Evolutionary conservation across 179 eudicot species (phyloP).

Genomic region (Sideroxylon spinosum): DNA sequence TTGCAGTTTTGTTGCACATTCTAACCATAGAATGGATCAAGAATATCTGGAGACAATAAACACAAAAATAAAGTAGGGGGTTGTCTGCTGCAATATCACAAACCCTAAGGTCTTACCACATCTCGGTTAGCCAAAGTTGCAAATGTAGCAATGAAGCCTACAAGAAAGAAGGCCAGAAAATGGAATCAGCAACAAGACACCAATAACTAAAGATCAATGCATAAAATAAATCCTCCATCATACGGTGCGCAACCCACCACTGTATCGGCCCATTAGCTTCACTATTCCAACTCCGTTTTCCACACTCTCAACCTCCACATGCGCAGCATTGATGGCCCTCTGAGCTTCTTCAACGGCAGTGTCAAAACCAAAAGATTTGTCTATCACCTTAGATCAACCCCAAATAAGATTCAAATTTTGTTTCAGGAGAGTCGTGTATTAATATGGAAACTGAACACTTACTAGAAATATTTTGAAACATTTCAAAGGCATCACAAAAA

Average conservation of each 20-base stretch:
- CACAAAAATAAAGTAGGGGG: not conserved
- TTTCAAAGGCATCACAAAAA: too few species aligned
- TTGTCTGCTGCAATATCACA: not conserved
- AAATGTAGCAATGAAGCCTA: conserved; percentile 45
- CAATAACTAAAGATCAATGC: not conserved
- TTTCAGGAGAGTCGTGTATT: too few species aligned
- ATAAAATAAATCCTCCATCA: not conserved
- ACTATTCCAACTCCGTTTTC: conserved; percentile 89
- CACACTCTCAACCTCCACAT: conserved; percentile 82
- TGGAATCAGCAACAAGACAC: conserved; percentile 2
- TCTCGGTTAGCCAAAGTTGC: conserved; percentile 62
- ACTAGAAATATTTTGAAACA: too few species aligned
- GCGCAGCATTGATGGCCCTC: conserved; percentile 94
- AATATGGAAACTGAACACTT: too few species aligned
- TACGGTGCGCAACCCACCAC: conserved; percentile 47
- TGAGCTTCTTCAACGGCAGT: conserved; percentile 98
- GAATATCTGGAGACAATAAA: conserved; percentile 6
- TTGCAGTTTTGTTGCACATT: not conserved
- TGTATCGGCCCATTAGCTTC: conserved; percentile 84
- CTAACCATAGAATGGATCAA: not conserved
- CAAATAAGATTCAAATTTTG: too few species aligned
- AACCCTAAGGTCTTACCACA: conserved; percentile 39
- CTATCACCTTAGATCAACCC: conserved; percentile 56
- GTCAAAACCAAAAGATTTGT: conserved; percentile 93
- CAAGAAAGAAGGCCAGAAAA: conserved; percentile 10